Evolutionary conservation across 2,329 filamentous ascomycete species (phyloP).

Genomic region (Gremmenia infestans): DNA sequence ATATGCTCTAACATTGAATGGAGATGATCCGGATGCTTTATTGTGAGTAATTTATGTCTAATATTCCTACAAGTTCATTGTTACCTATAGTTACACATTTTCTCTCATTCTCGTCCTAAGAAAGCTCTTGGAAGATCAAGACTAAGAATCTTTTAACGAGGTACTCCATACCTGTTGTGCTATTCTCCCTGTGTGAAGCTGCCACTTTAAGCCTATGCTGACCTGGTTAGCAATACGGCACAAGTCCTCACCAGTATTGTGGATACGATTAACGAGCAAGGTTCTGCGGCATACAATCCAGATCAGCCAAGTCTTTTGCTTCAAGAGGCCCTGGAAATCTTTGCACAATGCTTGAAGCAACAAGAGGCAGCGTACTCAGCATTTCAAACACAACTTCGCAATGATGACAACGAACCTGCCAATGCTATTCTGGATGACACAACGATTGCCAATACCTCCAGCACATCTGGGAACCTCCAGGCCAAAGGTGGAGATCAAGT

Average conservation of each 20-base stretch:
- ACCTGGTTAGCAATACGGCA: slow-evolving; percentile 50
- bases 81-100: background rate
- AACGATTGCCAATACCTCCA: background rate
- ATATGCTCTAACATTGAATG: slow-evolving; percentile 53
- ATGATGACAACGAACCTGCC: background rate
- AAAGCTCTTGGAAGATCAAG: too few relatives aligned
- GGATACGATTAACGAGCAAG: slow-evolving; percentile 47
- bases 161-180: too few relatives aligned
- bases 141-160: too few relatives aligned
- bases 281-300: slow-evolving; percentile 38
- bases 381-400: slow-evolving; percentile 31
- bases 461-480: background rate
- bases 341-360: slow-evolving; percentile 50
- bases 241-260: slow-evolving; percentile 64
- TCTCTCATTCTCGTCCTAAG: too few relatives aligned
- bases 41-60: slow-evolving; percentile 39
- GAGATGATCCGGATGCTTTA: slow-evolving; percentile 60
- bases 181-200: too few relatives aligned
- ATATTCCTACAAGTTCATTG: background rate
- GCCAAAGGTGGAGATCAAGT: slow-evolving; percentile 37
- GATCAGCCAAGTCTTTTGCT: slow-evolving; percentile 37
- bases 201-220: background rate
- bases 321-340: slow-evolving; percentile 56
- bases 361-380: slow-evolving; percentile 46
- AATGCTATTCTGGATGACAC: background rate